Base-by-base conservation (phyloP, 805 yeast species). In the Saturnispora kantuleensis region DNA sequence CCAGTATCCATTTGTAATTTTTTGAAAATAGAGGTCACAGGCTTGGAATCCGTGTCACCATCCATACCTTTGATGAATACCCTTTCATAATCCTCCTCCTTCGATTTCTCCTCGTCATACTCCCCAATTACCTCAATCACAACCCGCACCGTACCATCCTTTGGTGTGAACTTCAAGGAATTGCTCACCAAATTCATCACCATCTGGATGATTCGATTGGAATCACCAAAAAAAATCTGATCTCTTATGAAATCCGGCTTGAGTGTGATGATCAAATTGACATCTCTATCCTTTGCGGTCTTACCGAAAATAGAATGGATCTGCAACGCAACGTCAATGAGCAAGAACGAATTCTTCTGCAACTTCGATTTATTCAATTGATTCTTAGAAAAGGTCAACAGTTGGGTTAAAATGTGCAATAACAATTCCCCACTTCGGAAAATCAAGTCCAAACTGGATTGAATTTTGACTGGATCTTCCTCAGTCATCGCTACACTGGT, bases 401-500 rank as follows among this genome's bases (percentile, higher is more conserved):
- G 68, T 57, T 90, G 97, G 10, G 96, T 90, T 58, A 90, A 72
- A 46, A 93, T 80, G 63, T 90, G 96, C 52, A 93, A 63, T 45
- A 93, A 66, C 37, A 90, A 67, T 63, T 93, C 97, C 33, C 98
- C 98, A 28, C 94, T 83, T 56, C 95, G 74, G 63, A 84, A 86
- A 43, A 90, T 89, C 43, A 90, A 73, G 50, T 83, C 84, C 53
- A 89, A 66, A 13, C 89, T 81, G 40, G 81, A 80, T 54, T 83
- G 82, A 11, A 88, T 79, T 51, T 79, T 77, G 11, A 68, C 62
- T 4, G 71, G 70, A 52, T 85, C 90, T 28, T 69, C 70, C 59
- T 93, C 97, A 16, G 84, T 93, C 84, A 88, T 79, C 5, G 96
- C 89, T 46, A 90, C 83, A 2, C 95, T 84, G 0, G 97, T 85